A percentile compares a stretch with the other conserved stretches of the same genome.
Evolutionary conservation across 768 basidiomycete genomes (phyloP).

Genomic region (Tephrocybe sp.): DNA sequence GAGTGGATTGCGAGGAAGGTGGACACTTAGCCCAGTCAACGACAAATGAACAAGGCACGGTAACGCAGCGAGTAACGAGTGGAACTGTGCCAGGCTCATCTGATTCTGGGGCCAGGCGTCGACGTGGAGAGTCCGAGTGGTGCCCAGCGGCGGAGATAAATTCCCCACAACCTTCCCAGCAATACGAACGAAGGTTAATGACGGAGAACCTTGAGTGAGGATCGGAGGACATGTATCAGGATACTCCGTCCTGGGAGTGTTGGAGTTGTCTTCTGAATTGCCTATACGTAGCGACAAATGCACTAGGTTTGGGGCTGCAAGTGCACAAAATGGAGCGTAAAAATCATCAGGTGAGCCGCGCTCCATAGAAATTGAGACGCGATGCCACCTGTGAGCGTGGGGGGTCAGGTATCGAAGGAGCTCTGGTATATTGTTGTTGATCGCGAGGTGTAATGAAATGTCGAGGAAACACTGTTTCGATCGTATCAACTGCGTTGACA

Average conservation of each 20-base stretch:
- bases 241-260: slow-evolving; percentile 31
- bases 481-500: slow-evolving; percentile 37
- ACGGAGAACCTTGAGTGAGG: slow-evolving; percentile 29
- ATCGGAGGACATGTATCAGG: slow-evolving; percentile 29
- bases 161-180: slow-evolving; percentile 40
- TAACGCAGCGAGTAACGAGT: slow-evolving; percentile 30
- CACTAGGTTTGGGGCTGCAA: slow-evolving; percentile 33
- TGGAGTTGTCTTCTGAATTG: slow-evolving; percentile 19
- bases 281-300: slow-evolving; percentile 39
- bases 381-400: slow-evolving; percentile 40
- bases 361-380: slow-evolving; percentile 31
- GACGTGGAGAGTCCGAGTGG: slow-evolving; percentile 41
- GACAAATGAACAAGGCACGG: slow-evolving; percentile 42
- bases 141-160: slow-evolving; percentile 35
- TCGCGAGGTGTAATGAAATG: slow-evolving; percentile 30
- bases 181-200: slow-evolving; percentile 40
- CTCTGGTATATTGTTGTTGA: slow-evolving; percentile 23
- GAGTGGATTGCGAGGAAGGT: slow-evolving; percentile 32
- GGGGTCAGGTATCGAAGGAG: slow-evolving; percentile 29
- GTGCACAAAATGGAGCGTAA: slow-evolving; percentile 23
- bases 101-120: slow-evolving; percentile 38
- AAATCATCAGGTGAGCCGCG: slow-evolving; percentile 25
- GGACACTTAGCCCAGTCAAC: slow-evolving; percentile 37
- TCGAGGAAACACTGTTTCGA: slow-evolving; percentile 37
- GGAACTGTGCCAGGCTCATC: slow-evolving; percentile 36